Conservation (phyloP, 768 basidiomycete species). For the Tricholoma hemisulphureum region DNA sequence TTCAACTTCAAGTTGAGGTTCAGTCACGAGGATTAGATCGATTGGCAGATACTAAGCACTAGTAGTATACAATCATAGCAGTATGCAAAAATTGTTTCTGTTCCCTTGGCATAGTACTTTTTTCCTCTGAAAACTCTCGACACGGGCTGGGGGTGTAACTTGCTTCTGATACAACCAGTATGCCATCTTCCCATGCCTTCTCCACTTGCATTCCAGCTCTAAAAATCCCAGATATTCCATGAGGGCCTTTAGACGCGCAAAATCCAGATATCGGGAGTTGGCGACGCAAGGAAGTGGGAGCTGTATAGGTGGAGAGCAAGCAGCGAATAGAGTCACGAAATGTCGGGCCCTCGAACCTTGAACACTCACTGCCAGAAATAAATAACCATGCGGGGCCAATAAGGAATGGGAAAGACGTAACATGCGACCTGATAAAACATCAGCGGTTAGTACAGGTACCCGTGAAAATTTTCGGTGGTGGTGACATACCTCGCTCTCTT, state of each 20-base stretch:
- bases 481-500: slow-evolving; percentile 63
- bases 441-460: slow-evolving; percentile 2
- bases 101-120: slow-evolving; percentile 58
- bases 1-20: too few relatives aligned
- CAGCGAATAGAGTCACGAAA: neutral
- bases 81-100: slow-evolving; percentile 78
- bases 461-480: neutral
- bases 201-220: slow-evolving; percentile 60
- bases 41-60: too few relatives aligned
- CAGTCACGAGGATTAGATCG: too few relatives aligned
- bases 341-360: neutral
- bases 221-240: slow-evolving; percentile 66
- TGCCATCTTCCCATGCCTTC: slow-evolving; percentile 74
- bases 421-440: slow-evolving; percentile 59
- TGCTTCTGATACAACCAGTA: slow-evolving; percentile 79
- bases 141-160: neutral
- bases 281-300: slow-evolving; percentile 81
- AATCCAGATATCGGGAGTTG: slow-evolving; percentile 82
- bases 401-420: slow-evolving; percentile 58
- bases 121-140: slow-evolving; percentile 50
- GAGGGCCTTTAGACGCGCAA: slow-evolving; percentile 52
- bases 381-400: slow-evolving; percentile 50
- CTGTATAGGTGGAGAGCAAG: slow-evolving; percentile 35
- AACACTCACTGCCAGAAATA: slow-evolving; percentile 68
- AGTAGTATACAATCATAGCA: slow-evolving; percentile 17